Conservation (phyloP, 2,329 filamentous ascomycete genomes). For the Penicillium sp. region DNA sequence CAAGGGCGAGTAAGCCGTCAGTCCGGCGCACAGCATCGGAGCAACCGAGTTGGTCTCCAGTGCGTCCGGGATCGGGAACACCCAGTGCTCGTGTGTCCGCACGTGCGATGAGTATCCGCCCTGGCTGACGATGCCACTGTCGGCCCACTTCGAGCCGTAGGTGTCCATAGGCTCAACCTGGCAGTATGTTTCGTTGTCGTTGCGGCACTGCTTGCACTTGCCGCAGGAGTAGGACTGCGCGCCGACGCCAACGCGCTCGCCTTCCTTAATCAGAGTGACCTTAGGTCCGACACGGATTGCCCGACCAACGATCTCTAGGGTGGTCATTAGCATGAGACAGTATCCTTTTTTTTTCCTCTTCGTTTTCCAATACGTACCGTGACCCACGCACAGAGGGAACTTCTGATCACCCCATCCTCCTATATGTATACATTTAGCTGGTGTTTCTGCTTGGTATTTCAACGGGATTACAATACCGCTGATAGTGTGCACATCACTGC, state of each 20-base stretch:
- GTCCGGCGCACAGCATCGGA: slow-evolving; percentile 80
- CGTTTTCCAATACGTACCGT: slow-evolving; percentile 35
- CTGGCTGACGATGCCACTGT: slow-evolving; percentile 63
- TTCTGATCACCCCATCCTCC: slow-evolving; percentile 55
- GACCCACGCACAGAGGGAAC: slow-evolving; percentile 54
- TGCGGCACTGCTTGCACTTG: slow-evolving; percentile 63
- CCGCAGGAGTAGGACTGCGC: slow-evolving; percentile 66
- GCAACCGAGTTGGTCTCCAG: slow-evolving; percentile 62
- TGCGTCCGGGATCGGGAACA: slow-evolving; percentile 68
- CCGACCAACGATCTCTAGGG: slow-evolving; percentile 65
- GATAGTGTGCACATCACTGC: slow-evolving; percentile 70
- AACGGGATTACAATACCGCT: slow-evolving; percentile 34
- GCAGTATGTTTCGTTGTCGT: slow-evolving; percentile 68
- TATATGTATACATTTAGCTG: slow-evolving; percentile 13
- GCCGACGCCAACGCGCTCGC: slow-evolving; percentile 66
- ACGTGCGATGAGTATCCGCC: slow-evolving; percentile 68
- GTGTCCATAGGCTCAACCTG: slow-evolving; percentile 51
- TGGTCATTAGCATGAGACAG: not conserved
- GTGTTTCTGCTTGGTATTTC: not conserved
- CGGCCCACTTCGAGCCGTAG: slow-evolving; percentile 54
- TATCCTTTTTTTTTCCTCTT: not conserved
- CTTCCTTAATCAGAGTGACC: slow-evolving; percentile 60
- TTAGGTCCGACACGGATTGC: slow-evolving; percentile 66
- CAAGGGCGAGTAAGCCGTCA: slow-evolving; percentile 76
- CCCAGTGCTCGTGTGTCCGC: slow-evolving; percentile 73